These are phyloP conservation scores for Colletotrichum zoysiae DNA, from an alignment of 2,329 filamentous ascomycete genomes.

Conservation along the genomic window DNA sequence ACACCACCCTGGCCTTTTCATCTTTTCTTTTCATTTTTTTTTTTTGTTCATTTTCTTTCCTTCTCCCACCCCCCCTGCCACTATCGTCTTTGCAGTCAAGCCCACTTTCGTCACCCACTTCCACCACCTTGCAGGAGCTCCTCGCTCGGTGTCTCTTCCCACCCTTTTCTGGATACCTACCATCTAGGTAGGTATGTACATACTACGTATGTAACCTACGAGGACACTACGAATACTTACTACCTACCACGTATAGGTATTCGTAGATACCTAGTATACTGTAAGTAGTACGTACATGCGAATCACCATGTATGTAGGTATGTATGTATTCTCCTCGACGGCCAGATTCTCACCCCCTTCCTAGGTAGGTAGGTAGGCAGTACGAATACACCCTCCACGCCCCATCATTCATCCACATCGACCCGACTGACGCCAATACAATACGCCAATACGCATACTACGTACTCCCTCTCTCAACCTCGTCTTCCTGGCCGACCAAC, in stretches of 20 bases:
- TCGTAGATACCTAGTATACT: too few species aligned
- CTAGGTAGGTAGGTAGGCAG: too few species aligned
- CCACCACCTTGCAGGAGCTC: slow-evolving; percentile 10
- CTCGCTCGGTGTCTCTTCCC: slow-evolving; percentile 32
- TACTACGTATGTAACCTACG: too few species aligned
- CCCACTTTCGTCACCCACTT: slow-evolving; percentile 6
- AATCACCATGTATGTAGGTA: too few species aligned
- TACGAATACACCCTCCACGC: slow-evolving; percentile 3
- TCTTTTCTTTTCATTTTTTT: not conserved
- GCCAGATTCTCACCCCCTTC: not conserved
- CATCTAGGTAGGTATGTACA: too few species aligned
- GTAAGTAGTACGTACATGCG: too few species aligned
- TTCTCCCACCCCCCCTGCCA: not conserved
- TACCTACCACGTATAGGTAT: too few species aligned
- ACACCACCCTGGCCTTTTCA: slow-evolving; percentile 1
- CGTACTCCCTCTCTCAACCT: not conserved
- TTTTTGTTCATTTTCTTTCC: too few species aligned
- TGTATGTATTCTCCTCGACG: slow-evolving; percentile 1
- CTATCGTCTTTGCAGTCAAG: not conserved
- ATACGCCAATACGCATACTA: not conserved
- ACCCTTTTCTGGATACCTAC: not conserved
- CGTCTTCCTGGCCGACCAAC: slow-evolving; percentile 7
- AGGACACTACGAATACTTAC: too few species aligned
- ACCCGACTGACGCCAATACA: not conserved
- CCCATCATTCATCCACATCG: slow-evolving; percentile 6